Percentiles rank a stretch among this genome's conserved stretches.
These are phyloP conservation scores for Ganoderma sp. DNA, from an alignment of 1,284 basidiomycete species.

Conservation along the genomic window DNA sequence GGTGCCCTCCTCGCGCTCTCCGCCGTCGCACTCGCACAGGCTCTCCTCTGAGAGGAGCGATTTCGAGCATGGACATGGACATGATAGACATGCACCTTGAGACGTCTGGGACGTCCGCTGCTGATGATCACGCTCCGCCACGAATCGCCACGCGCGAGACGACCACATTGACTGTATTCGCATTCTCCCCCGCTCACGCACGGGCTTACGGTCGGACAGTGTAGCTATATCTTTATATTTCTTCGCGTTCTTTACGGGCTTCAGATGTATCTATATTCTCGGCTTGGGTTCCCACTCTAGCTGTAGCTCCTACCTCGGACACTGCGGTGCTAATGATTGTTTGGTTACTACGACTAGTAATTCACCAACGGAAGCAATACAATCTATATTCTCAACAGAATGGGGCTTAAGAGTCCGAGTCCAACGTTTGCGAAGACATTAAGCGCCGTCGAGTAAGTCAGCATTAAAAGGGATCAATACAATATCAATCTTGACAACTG, in stretches of 20 bases:
- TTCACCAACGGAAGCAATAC: neutral
- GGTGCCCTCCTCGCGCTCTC: constrained; percentile 18
- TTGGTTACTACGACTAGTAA: neutral
- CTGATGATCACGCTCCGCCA: constrained; percentile 11
- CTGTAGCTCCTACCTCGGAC: constrained; percentile 14
- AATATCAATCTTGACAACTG: too few relatives aligned
- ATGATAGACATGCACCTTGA: neutral
- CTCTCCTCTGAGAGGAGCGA: neutral
- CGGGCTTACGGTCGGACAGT: constrained; percentile 3
- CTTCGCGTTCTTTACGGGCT: constrained; percentile 19
- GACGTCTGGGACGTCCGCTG: constrained; percentile 10
- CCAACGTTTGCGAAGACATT: too few relatives aligned
- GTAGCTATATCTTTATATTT: constrained; percentile 27
- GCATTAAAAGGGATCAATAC: too few relatives aligned
- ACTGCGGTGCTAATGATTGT: constrained; percentile 11
- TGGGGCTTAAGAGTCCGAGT: neutral
- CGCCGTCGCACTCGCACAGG: constrained; percentile 13
- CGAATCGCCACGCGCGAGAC: constrained; percentile 13
- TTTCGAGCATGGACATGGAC: neutral
- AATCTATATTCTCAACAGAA: neutral
- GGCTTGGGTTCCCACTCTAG: neutral
- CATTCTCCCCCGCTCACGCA: constrained; percentile 5
- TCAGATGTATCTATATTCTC: constrained; percentile 21
- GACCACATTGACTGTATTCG: constrained; percentile 11
- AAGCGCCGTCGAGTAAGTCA: too few relatives aligned